Evolutionary conservation across 805 yeast species (phyloP).

Genomic region (Sugiyamaella floridensis): DNA sequence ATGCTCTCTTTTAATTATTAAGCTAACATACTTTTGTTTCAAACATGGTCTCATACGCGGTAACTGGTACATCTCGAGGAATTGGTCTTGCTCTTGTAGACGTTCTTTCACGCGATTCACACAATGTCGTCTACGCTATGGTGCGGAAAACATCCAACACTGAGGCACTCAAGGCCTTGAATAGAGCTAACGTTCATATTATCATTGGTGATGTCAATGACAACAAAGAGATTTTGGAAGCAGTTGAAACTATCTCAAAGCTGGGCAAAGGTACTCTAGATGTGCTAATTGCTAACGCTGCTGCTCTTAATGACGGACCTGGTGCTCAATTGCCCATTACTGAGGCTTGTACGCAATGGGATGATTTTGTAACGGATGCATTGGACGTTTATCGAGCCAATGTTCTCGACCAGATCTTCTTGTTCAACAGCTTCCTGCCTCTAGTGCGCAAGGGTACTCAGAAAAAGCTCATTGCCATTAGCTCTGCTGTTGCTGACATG

Average conservation of each 20-base stretch:
- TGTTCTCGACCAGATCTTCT: not conserved
- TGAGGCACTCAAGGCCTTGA: conserved; percentile 6
- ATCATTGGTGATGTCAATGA: conserved; percentile 22
- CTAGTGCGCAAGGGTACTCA: conserved; percentile 6
- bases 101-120: conserved; percentile 19
- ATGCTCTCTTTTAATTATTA: not conserved
- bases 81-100: conserved; percentile 32
- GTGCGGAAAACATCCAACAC: conserved; percentile 15
- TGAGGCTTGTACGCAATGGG: not conserved
- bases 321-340: conserved; percentile 6
- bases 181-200: conserved; percentile 20
- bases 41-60: conserved; percentile 23
- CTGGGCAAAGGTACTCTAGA: conserved; percentile 21
- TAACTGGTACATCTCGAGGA: conserved; percentile 36
- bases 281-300: conserved; percentile 27
- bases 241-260: conserved; percentile 15
- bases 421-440: conserved; percentile 8
- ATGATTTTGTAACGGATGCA: not conserved
- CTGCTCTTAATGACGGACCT: not conserved
- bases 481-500: conserved; percentile 5
- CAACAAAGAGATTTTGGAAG: conserved; percentile 8
- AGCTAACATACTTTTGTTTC: not conserved
- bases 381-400: not conserved
- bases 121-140: conserved; percentile 25
- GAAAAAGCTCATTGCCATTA: conserved; percentile 10